Percentiles rank a stretch among this genome's conserved stretches.
These are phyloP conservation scores for Rhodamnia rubescens DNA, from an alignment of 345 rosid species.

Conservation along the genomic window DNA sequence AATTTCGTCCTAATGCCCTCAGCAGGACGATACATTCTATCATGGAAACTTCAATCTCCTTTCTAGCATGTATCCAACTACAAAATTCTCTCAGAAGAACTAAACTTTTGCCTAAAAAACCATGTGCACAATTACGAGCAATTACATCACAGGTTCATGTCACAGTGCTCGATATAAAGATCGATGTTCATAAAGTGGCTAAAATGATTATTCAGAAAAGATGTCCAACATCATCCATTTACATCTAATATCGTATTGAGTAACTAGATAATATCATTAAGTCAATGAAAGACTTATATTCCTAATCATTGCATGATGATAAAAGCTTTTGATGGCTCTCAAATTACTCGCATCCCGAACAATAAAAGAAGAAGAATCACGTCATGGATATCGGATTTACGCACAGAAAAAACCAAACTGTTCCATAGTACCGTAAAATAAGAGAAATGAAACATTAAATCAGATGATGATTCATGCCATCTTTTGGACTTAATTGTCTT, in stretches of 20 bases:
- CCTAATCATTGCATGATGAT: not conserved
- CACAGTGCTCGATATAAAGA: not conserved
- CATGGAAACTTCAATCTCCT: not conserved
- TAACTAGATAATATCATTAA: not conserved
- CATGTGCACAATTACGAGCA: not conserved
- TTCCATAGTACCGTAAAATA: not conserved
- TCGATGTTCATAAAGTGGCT: not conserved
- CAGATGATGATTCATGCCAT: not conserved
- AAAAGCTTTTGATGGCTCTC: not conserved
- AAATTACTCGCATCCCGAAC: not conserved
- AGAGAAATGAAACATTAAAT: not conserved
- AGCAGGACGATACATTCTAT: not conserved
- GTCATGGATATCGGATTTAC: not conserved
- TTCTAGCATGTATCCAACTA: not conserved
- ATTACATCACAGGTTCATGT: not conserved
- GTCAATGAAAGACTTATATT: not conserved
- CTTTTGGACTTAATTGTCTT: not conserved
- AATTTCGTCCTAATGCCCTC: not conserved
- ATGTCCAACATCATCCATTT: not conserved
- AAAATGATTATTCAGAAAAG: not conserved
- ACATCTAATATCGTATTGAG: not conserved
- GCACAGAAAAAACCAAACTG: not conserved
- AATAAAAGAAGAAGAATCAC: not conserved
- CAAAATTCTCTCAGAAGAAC: not conserved
- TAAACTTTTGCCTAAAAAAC: not conserved